These are phyloP conservation scores for Rhododendron ferrugineum DNA, from an alignment of 148 eudicot species.

Conservation along the genomic window DNA sequence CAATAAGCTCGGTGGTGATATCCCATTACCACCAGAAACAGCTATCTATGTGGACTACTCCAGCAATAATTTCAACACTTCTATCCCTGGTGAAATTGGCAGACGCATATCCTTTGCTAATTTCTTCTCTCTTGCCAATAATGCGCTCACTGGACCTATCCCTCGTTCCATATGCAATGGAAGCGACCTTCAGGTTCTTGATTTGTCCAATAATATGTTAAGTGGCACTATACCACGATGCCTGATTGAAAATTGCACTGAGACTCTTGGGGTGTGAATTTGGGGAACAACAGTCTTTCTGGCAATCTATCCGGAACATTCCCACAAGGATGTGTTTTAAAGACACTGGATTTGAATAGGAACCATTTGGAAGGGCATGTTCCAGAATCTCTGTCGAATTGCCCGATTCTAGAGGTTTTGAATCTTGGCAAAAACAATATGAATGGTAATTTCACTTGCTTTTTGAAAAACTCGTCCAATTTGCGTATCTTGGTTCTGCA, in stretches of 20 bases:
- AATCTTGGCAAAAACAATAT: constrained; percentile 42
- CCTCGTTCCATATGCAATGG: constrained; percentile 35
- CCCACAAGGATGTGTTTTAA: constrained; percentile 20
- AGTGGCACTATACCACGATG: constrained; percentile 28
- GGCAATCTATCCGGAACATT: constrained; percentile 23
- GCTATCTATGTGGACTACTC: too few species aligned
- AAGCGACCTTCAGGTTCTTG: constrained; percentile 33
- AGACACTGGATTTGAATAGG: constrained; percentile 32
- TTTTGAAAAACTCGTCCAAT: constrained; percentile 22
- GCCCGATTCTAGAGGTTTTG: constrained; percentile 38
- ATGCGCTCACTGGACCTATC: constrained; percentile 27
- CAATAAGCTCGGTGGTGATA: too few species aligned
- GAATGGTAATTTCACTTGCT: constrained; percentile 38
- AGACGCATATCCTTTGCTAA: background rate
- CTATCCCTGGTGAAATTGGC: background rate
- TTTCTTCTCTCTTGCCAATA: constrained; percentile 36
- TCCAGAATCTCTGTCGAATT: constrained; percentile 46
- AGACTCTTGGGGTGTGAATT: constrained; percentile 31
- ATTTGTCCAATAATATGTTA: constrained; percentile 34
- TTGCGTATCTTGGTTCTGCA: constrained; percentile 49
- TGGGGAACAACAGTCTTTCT: constrained; percentile 28
- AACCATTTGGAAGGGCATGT: constrained; percentile 37
- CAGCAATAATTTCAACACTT: too few species aligned
- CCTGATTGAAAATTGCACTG: constrained; percentile 7
- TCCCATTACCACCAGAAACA: too few species aligned